Evolutionary conservation across 805 yeast genomes (phyloP).

Genomic region (Candida tallmaniae): DNA sequence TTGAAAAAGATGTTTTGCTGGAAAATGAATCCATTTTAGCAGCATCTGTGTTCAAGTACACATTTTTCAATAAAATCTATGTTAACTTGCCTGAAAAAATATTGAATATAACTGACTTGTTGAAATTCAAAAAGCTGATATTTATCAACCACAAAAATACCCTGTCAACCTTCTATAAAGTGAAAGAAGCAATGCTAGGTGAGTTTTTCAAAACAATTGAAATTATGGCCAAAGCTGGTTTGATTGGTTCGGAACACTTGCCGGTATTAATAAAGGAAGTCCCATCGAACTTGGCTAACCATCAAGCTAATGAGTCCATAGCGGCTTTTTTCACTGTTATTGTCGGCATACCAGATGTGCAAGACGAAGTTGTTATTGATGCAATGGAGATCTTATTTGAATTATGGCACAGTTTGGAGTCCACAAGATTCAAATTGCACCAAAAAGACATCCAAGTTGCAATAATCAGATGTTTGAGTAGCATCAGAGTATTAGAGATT

Average conservation of each 20-base stretch:
- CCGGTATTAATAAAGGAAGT: constrained; percentile 3
- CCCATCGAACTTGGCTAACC: constrained; percentile 14
- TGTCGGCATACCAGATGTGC: constrained; percentile 9
- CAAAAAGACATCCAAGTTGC: constrained; percentile 60
- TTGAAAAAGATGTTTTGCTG: constrained; percentile 9
- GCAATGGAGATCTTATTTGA: constrained; percentile 31
- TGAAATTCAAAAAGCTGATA: constrained; percentile 14
- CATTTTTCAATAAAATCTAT: constrained; percentile 23
- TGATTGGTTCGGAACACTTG: constrained; percentile 2
- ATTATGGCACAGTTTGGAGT: constrained; percentile 57
- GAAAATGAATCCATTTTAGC: constrained; percentile 17
- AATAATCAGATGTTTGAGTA: constrained; percentile 49
- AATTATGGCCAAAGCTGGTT: background rate
- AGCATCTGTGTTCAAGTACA: constrained; percentile 18
- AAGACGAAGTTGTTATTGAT: constrained; percentile 5
- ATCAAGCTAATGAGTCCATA: constrained; percentile 21
- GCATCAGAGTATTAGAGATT: constrained; percentile 33
- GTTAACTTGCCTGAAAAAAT: background rate
- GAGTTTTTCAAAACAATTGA: constrained; percentile 10
- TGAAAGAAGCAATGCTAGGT: constrained; percentile 37
- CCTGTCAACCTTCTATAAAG: constrained; percentile 35
- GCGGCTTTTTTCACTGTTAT: constrained; percentile 15
- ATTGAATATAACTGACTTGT: constrained; percentile 14
- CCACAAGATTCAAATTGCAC: constrained; percentile 57
- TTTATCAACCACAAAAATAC: constrained; percentile 8